A percentile compares a stretch with the other conserved stretches of the same genome.
These are phyloP conservation scores for Thalassia testudinum DNA, from an alignment of 116 monocot genomes.

Conservation along the genomic window DNA sequence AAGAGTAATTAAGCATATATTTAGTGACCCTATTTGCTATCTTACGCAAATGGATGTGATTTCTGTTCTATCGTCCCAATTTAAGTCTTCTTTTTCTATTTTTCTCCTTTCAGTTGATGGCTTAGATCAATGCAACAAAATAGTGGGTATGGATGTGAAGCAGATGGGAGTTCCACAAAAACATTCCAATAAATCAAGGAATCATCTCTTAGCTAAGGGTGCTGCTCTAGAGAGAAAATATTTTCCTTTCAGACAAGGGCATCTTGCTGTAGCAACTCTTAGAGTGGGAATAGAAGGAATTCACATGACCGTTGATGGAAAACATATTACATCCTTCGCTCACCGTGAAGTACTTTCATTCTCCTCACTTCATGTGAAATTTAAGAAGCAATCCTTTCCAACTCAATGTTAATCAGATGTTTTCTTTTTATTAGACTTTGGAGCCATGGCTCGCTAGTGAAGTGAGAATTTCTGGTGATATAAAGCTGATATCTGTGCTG, in stretches of 20 bases:
- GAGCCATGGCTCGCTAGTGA: conserved; percentile 96
- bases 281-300: conserved; percentile 77
- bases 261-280: conserved; percentile 67
- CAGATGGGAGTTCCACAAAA: conserved; percentile 5
- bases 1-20: no score
- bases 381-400: background rate
- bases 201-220: conserved; percentile 4
- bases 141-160: conserved; percentile 45
- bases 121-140: conserved; percentile 46
- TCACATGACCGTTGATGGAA: conserved; percentile 95
- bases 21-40: no score
- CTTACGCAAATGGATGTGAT: background rate
- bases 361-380: background rate
- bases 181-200: conserved; percentile 28
- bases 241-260: conserved; percentile 85
- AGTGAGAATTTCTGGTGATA: conserved; percentile 77
- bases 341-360: conserved; percentile 59
- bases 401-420: background rate
- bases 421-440: conserved; percentile 39
- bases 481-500: conserved; percentile 66
- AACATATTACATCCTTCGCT: conserved; percentile 87
- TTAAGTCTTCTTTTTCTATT: background rate
- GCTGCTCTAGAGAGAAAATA: conserved; percentile 17
- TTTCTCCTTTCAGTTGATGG: conserved; percentile 53
- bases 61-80: background rate